Percentiles rank a stretch among this genome's conserved stretches.
These are phyloP conservation scores for Xylaria sp. DNA, from an alignment of 2,329 filamentous ascomycete species.

Conservation along the genomic window DNA sequence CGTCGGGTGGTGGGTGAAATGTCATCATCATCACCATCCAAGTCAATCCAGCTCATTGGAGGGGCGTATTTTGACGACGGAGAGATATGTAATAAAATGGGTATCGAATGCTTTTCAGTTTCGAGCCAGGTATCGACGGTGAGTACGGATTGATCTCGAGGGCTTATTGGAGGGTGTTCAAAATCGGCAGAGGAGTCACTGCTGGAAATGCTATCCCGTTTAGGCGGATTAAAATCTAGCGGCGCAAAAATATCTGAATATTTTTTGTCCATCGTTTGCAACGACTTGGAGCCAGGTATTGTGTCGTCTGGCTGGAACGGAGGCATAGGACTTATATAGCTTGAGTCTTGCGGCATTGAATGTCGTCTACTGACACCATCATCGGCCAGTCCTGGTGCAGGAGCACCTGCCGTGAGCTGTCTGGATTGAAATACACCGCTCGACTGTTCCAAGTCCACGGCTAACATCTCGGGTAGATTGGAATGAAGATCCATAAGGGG, in stretches of 20 bases:
- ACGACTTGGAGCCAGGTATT: conserved; percentile 40
- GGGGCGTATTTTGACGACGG: conserved; percentile 39
- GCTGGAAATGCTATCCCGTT: conserved; percentile 46
- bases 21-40: conserved; percentile 45
- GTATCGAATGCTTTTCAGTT: conserved; percentile 46
- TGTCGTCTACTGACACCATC: conserved; percentile 42
- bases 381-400: conserved; percentile 51
- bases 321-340: conserved; percentile 27
- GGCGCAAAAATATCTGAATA: conserved; percentile 43
- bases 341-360: conserved; percentile 42
- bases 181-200: conserved; percentile 51
- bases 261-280: conserved; percentile 41
- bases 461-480: conserved; percentile 67
- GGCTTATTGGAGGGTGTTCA: conserved; percentile 48
- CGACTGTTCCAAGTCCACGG: conserved; percentile 62
- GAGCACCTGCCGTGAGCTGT: conserved; percentile 63
- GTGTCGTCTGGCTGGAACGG: conserved; percentile 32
- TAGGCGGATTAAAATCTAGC: conserved; percentile 35
- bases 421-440: conserved; percentile 59
- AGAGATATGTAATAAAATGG: conserved; percentile 37
- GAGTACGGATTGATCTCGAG: conserved; percentile 52
- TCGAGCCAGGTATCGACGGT: conserved; percentile 55
- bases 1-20: conserved; percentile 33
- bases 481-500: conserved; percentile 49
- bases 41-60: conserved; percentile 48